A percentile compares a stretch with the other conserved stretches of the same genome.
Evolutionary conservation across 1,139 yeast genomes (phyloP).

Genomic region (Taphrina communis): DNA sequence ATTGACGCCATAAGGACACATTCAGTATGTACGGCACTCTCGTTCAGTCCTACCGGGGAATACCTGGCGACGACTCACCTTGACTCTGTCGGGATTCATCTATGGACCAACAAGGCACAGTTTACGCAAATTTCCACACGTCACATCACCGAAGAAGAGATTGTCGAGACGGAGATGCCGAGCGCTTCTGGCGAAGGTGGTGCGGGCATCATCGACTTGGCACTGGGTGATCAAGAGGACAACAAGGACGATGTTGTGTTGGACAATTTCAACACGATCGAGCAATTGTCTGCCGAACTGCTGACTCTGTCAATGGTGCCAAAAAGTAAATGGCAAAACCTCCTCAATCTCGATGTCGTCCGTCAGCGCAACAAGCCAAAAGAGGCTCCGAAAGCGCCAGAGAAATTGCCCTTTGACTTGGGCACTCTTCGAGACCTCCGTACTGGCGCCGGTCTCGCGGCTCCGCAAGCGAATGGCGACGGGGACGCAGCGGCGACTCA

Average conservation of each 20-base stretch:
- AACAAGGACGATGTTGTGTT: constrained; percentile 50
- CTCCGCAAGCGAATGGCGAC: constrained; percentile 1
- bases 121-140: constrained; percentile 68
- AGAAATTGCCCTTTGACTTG: constrained; percentile 81
- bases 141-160: constrained; percentile 68
- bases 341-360: constrained; percentile 81
- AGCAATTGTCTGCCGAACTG: constrained; percentile 68
- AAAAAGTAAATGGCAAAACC: constrained; percentile 75
- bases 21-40: constrained; percentile 76
- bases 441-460: constrained; percentile 41
- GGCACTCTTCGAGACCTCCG: constrained; percentile 42
- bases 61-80: constrained; percentile 93
- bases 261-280: constrained; percentile 60
- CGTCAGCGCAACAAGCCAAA: constrained; percentile 83
- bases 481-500: neutral
- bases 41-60: constrained; percentile 88
- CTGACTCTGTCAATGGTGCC: constrained; percentile 80
- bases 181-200: constrained; percentile 87
- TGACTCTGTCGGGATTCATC: constrained; percentile 81
- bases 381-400: constrained; percentile 87
- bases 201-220: constrained; percentile 76
- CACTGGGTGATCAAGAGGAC: constrained; percentile 54
- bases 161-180: constrained; percentile 68
- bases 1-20: constrained; percentile 87
- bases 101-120: constrained; percentile 93